These are phyloP conservation scores for Penicillium sp. DNA, from an alignment of 2,329 filamentous ascomycete genomes.

Conservation along the genomic window DNA sequence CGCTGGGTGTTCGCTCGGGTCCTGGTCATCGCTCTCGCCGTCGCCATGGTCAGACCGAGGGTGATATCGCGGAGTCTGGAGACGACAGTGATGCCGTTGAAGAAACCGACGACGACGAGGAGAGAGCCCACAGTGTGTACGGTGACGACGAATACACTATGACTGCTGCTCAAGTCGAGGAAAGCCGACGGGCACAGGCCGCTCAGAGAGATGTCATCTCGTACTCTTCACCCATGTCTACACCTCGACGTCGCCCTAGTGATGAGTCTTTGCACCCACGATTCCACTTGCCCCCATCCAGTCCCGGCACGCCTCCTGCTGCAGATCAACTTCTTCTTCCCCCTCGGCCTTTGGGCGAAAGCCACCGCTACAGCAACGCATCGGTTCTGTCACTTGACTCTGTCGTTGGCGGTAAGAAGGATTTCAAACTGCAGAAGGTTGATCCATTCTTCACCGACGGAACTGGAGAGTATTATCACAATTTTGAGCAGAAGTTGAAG, in stretches of 20 bases:
- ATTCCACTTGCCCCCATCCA: conserved; percentile 22
- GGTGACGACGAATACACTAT: conserved; percentile 45
- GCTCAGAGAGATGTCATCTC: conserved; percentile 17
- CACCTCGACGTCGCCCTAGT: conserved; percentile 18
- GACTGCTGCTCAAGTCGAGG: conserved; percentile 41
- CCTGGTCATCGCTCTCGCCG: conserved; percentile 42
- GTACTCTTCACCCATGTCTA: conserved; percentile 6
- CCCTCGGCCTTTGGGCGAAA: conserved; percentile 28
- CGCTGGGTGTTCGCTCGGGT: conserved; percentile 46
- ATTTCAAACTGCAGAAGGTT: conserved; percentile 65
- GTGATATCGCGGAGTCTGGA: conserved; percentile 22
- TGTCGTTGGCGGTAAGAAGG: conserved; percentile 61
- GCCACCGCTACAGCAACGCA: conserved; percentile 41
- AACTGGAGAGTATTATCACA: conserved; percentile 61
- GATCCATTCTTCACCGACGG: conserved; percentile 68
- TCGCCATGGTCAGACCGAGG: conserved; percentile 21
- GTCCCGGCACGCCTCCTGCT: conserved; percentile 30
- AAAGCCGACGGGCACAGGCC: conserved; percentile 32
- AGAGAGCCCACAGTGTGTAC: conserved; percentile 34
- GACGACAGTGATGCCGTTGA: conserved; percentile 29
- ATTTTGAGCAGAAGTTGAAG: conserved; percentile 60
- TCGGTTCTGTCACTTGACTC: conserved; percentile 58
- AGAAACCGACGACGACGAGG: conserved; percentile 41
- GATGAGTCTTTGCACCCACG: conserved; percentile 27
- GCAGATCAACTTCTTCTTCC: conserved; percentile 35